These are phyloP conservation scores for Datura wrightii DNA, from an alignment of 257 asterid genomes.

Conservation along the genomic window DNA sequence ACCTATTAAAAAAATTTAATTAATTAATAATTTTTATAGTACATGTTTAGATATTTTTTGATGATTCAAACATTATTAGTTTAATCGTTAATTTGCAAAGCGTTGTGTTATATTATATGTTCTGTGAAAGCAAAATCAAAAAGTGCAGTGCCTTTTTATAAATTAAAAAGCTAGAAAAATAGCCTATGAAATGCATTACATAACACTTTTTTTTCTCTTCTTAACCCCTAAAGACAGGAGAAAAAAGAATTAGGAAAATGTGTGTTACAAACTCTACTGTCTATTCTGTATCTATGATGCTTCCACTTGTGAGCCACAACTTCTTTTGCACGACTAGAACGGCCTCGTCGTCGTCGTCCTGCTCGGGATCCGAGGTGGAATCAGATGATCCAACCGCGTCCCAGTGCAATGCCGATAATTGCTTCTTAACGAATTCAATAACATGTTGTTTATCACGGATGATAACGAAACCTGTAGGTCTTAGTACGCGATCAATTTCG, in stretches of 20 bases:
- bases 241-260: slow-evolving; percentile 36
- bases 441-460: slow-evolving; percentile 69
- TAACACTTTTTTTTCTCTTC: slow-evolving; percentile 37
- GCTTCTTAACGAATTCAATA: slow-evolving; percentile 82
- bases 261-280: background rate
- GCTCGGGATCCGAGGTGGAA: slow-evolving; percentile 56
- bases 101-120: no score
- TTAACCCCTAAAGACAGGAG: slow-evolving; percentile 43
- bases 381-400: slow-evolving; percentile 58
- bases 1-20: no score
- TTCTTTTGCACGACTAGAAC: slow-evolving; percentile 80
- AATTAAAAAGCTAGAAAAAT: no score
- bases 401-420: slow-evolving; percentile 84
- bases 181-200: no score
- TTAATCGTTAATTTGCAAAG: no score
- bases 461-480: slow-evolving; percentile 88
- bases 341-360: slow-evolving; percentile 70
- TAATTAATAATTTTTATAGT: no score
- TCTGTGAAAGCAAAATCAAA: no score
- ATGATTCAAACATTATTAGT: no score
- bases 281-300: slow-evolving; percentile 77
- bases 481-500: slow-evolving; percentile 88
- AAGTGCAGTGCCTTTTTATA: no score
- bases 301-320: slow-evolving; percentile 86
- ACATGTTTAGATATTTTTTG: no score